Conservation (phyloP, 495 filamentous ascomycete genomes). For the Tuber brumale region DNA sequence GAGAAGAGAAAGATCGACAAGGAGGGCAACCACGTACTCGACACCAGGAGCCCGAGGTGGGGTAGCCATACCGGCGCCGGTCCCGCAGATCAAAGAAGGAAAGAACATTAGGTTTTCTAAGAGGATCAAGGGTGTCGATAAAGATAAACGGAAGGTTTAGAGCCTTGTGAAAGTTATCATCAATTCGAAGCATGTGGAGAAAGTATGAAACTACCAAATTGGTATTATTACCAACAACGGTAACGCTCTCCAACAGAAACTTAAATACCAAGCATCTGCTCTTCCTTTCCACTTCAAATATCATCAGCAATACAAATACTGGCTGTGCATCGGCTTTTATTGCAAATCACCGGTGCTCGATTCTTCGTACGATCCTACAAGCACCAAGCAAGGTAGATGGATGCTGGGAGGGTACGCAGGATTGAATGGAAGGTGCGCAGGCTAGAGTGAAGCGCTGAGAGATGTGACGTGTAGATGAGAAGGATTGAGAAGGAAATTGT, state of each 20-base stretch:
- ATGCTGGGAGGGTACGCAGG: too few species aligned
- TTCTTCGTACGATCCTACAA: too few species aligned
- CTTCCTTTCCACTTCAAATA: conserved; percentile 85
- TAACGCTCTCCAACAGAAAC: conserved; percentile 55
- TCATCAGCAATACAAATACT: conserved; percentile 81
- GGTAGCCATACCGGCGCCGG: conserved; percentile 83
- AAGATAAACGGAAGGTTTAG: conserved; percentile 70
- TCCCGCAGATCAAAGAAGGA: conserved; percentile 57
- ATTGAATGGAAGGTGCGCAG: too few species aligned
- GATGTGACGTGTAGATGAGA: too few species aligned
- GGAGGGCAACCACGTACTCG: conserved; percentile 77
- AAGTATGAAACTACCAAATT: conserved; percentile 52
- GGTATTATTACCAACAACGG: conserved; percentile 16
- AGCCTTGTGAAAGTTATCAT: conserved; percentile 80
- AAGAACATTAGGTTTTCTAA: conserved; percentile 60
- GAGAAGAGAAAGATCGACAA: conserved; percentile 65
- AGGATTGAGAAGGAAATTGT: too few species aligned
- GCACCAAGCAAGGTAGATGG: too few species aligned
- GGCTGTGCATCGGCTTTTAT: too few species aligned
- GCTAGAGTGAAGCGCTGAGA: too few species aligned
- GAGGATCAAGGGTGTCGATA: conserved; percentile 67
- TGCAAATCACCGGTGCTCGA: too few species aligned
- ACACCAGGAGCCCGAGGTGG: conserved; percentile 87
- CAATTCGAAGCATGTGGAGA: conserved; percentile 83
- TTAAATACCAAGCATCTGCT: conserved; percentile 72